Conservation (phyloP, 345 rosid genomes). For the Citrus maxima region DNA sequence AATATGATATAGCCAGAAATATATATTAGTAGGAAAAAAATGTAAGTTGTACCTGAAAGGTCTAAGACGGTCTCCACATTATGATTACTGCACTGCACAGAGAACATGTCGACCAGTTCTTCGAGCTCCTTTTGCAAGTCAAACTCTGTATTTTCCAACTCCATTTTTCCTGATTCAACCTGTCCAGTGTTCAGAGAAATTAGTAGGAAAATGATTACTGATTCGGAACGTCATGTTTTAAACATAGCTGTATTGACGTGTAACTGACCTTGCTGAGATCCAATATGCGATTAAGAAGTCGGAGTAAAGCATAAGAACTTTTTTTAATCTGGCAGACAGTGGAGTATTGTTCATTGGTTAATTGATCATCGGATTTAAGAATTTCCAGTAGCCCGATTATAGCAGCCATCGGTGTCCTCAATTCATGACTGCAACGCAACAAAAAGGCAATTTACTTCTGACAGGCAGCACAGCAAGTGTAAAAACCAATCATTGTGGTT, state of each 20-base stretch:
- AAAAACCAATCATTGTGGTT: not conserved
- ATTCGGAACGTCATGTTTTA: not conserved
- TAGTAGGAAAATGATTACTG: conserved; percentile 1
- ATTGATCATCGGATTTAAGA: conserved; percentile 82
- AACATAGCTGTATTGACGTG: not conserved
- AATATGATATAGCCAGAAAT: not conserved
- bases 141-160: conserved; percentile 89
- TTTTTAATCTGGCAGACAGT: conserved; percentile 90
- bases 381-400: conserved; percentile 96
- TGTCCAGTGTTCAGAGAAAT: conserved; percentile 21
- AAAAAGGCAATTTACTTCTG: conserved; percentile 10
- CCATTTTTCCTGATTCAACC: conserved; percentile 99
- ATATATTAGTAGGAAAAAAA: not conserved
- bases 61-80: conserved; percentile 90
- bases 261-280: conserved; percentile 90
- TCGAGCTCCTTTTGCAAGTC: conserved; percentile 90
- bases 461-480: not conserved
- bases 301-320: conserved; percentile 88
- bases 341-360: conserved; percentile 86
- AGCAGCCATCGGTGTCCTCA: conserved; percentile 99
- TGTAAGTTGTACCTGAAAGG: conserved; percentile 68
- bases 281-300: conserved; percentile 92
- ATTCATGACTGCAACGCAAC: conserved; percentile 71
- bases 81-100: conserved; percentile 93
- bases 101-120: conserved; percentile 96